These are phyloP conservation scores for Alternaria arbusti DNA, from an alignment of 2,329 filamentous ascomycete genomes.

Conservation along the genomic window DNA sequence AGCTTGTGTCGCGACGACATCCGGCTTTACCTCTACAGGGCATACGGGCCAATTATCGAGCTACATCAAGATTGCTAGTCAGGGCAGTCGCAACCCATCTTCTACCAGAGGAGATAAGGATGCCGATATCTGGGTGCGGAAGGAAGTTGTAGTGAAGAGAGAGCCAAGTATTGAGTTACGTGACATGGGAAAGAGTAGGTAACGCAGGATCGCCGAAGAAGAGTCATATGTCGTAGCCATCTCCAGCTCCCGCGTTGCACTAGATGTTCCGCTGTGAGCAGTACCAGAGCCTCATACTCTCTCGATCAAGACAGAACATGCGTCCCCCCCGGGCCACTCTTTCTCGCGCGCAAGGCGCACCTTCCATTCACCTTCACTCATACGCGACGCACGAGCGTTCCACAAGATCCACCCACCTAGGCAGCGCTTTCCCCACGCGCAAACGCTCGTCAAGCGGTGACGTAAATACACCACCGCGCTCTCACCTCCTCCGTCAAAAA, in stretches of 20 bases:
- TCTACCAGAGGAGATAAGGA: neutral
- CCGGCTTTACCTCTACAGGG: neutral
- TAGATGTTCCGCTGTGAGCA: neutral
- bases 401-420: neutral
- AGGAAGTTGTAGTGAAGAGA: neutral
- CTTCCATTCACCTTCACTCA: neutral
- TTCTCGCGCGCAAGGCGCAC: neutral
- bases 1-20: neutral
- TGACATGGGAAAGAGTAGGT: neutral
- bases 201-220: neutral
- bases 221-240: neutral
- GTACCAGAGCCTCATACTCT: neutral
- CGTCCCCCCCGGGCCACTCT: neutral
- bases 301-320: neutral
- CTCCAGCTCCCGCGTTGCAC: neutral
- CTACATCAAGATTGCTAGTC: neutral
- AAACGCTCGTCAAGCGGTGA: neutral
- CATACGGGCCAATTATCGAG: neutral
- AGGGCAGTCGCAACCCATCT: neutral
- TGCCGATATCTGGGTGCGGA: neutral
- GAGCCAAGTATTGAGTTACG: neutral
- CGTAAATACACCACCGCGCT: neutral
- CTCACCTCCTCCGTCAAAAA: neutral
- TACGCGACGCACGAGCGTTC: neutral
- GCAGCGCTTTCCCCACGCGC: neutral